Conservation (phyloP, 2,329 filamentous ascomycete species). For the Verticillium albo-atrum region DNA sequence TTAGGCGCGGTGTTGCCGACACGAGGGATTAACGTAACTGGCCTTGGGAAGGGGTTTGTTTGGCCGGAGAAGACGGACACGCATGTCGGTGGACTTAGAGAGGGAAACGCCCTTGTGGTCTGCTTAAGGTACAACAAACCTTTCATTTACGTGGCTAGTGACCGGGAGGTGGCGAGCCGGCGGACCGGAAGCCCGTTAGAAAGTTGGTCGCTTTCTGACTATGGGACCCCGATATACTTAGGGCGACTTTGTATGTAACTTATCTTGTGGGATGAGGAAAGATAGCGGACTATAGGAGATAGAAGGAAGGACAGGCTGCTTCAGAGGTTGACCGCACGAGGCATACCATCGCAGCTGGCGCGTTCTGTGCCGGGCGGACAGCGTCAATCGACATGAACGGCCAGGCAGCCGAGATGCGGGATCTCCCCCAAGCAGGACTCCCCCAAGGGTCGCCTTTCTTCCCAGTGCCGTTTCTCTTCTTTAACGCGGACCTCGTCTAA, state of each 20-base stretch:
- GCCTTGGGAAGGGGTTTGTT: neutral
- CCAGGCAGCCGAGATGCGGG: slow-evolving; percentile 8
- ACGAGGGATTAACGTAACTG: neutral
- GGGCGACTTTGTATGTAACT: neutral
- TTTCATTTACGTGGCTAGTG: neutral
- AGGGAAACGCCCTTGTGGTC: neutral
- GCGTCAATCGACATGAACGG: slow-evolving; percentile 17
- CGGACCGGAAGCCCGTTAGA: neutral
- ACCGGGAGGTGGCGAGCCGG: neutral
- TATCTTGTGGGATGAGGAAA: neutral
- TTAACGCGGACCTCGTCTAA: slow-evolving; percentile 20
- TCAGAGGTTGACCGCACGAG: slow-evolving; percentile 14
- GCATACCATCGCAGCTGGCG: slow-evolving; percentile 14
- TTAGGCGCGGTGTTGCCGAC: neutral
- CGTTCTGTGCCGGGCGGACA: slow-evolving; percentile 18
- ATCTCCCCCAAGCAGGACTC: slow-evolving; percentile 17
- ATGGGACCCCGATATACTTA: neutral
- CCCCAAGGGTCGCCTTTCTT: slow-evolving; percentile 28
- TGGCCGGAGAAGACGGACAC: neutral
- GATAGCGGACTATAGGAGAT: neutral
- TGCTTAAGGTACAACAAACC: neutral
- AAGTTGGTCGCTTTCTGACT: neutral
- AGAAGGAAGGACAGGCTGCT: slow-evolving; percentile 20
- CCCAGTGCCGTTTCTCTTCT: slow-evolving; percentile 29
- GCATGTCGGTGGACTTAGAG: neutral